Conservation (phyloP, 306 rosid genomes). For the Hippophae rhamnoides region DNA sequence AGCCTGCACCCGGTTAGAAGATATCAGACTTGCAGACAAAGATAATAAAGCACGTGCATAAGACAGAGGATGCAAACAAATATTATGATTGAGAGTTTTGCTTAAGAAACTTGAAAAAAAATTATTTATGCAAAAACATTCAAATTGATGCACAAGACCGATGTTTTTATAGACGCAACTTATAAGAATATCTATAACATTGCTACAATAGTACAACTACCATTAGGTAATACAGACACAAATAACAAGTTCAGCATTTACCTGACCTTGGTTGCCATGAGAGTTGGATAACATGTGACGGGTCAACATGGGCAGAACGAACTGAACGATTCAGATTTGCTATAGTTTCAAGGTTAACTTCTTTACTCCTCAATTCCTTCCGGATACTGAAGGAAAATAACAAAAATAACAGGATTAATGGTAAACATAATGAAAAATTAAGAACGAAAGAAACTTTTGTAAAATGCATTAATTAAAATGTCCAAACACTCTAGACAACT, state of each 20-base stretch:
- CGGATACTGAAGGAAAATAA: constrained; percentile 33
- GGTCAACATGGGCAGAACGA: constrained; percentile 45
- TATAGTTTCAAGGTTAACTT: constrained; percentile 14
- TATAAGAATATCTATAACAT: not conserved
- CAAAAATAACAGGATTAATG: constrained; percentile 9
- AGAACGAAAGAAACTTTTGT: not conserved
- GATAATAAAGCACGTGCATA: not conserved
- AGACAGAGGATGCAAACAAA: not conserved
- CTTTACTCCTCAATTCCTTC: constrained; percentile 47
- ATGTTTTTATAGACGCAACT: not conserved
- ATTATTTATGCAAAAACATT: not conserved
- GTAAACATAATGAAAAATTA: not conserved
- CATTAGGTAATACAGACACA: not conserved
- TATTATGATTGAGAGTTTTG: not conserved
- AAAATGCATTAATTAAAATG: not conserved
- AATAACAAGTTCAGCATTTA: constrained; percentile 34
- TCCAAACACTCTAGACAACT: too few species aligned
- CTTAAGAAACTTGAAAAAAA: not conserved
- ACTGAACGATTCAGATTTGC: constrained; percentile 21
- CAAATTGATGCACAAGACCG: not conserved
- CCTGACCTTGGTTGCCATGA: constrained; percentile 98
- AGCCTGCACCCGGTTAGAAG: constrained; percentile 41
- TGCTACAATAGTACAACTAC: not conserved
- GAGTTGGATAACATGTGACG: constrained; percentile 65
- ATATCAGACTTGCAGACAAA: constrained; percentile 15